Evolutionary conservation across 2,329 filamentous ascomycete genomes (phyloP), one percentile per base, ranked within the genome.

Genomic region (Chaetomiaceae sp.): DNA sequence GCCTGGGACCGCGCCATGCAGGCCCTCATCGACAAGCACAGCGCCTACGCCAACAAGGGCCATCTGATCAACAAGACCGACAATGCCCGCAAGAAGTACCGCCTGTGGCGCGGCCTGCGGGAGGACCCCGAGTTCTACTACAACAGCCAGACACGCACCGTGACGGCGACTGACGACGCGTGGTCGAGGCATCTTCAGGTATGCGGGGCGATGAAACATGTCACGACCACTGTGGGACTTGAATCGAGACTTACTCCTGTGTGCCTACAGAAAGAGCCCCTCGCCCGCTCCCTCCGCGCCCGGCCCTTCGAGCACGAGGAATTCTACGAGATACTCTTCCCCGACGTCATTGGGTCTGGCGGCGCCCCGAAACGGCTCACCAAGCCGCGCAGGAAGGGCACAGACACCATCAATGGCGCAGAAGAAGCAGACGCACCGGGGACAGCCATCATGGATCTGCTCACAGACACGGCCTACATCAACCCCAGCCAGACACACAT

Each of bases 31-130:
- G 76, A 79, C 27, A 74, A 73, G 49, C 80, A 82, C 61, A 71
- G 72, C 62, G 78, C 79, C 41, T 80, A 74, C 57, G 78, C 79
- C n/a, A 75, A 79, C 56, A 82, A 82, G 68, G 77, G 74, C 60
- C 80, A 83, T 50, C 75, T 83, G 32, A 81, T 83, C 66, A 83
- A 83, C 70, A 83, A 83, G 69, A 80, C 78, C 58, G 80, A 83
- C 67, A 83, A 83, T 65, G 80, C 80, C 54, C 74, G 80, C 46
- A 83, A 83, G 66, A 78, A 80, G 61, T 83, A 82, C 56, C 77
- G 80, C n/a, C 69, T 82, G 48, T 83, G 80, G 80, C 69, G 80
- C 16, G 78, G 79, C 20, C 66, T 83, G 59, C 71, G 79, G 21
- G 80, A 82, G 63, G 74, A 83, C 53, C 75, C 77, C 2, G 76